A percentile compares a stretch with the other conserved stretches of the same genome.
Evolutionary conservation across 805 yeast genomes (phyloP).

Genomic region (Zygotorulaspora sp.): DNA sequence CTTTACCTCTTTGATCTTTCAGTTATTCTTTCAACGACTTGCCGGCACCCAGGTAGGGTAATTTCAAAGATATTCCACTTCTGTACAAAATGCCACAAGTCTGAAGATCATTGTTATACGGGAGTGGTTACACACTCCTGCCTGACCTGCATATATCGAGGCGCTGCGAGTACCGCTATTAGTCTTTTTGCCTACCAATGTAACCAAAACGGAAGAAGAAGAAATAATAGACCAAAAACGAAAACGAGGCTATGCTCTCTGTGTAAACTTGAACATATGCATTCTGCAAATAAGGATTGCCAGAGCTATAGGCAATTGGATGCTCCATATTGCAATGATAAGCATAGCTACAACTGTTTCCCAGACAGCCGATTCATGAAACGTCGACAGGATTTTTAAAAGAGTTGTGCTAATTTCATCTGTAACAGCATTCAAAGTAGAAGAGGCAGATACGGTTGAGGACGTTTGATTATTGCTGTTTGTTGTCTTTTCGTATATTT

Average conservation of each 20-base stretch:
- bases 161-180: no score
- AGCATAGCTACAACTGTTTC: constrained; percentile 47
- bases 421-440: constrained; percentile 5
- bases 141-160: no score
- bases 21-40: not conserved
- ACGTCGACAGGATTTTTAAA: constrained; percentile 5
- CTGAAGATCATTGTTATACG: no score
- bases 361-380: constrained; percentile 34
- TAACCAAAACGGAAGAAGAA: no score
- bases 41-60: not conserved
- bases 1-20: no score
- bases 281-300: constrained; percentile 8
- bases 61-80: not conserved
- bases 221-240: not conserved
- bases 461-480: constrained; percentile 7
- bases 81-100: no score
- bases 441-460: constrained; percentile 6
- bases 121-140: no score
- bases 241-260: not conserved
- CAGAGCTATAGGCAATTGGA: constrained; percentile 42
- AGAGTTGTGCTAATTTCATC: constrained; percentile 14
- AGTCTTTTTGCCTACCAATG: no score
- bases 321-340: constrained; percentile 46
- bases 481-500: constrained; percentile 13
- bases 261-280: not conserved